Conservation (phyloP, 2,329 filamentous ascomycete species). For the Sclerotinia minor region DNA sequence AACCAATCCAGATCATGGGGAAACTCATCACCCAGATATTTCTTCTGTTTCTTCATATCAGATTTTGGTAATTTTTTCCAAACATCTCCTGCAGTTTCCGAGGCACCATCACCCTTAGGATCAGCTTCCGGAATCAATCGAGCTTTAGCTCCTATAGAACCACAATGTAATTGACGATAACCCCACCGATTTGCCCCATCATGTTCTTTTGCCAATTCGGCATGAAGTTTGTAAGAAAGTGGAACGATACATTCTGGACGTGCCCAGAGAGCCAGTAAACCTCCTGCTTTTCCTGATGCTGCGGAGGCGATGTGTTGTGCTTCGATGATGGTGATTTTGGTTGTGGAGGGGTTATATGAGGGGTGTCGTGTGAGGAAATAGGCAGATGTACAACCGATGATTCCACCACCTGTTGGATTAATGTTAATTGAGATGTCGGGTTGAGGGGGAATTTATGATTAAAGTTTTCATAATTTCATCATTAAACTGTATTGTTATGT, state of each 20-base stretch:
- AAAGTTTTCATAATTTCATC: too few species aligned
- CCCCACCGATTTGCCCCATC: conserved; percentile 79
- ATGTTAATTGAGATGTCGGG: too few species aligned
- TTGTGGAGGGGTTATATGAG: conserved; percentile 70
- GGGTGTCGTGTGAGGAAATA: conserved; percentile 90
- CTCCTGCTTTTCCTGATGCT: conserved; percentile 92
- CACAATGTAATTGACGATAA: conserved; percentile 77
- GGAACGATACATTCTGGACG: conserved; percentile 84
- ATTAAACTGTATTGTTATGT: too few species aligned
- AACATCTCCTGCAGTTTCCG: conserved; percentile 19
- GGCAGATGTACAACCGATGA: conserved; percentile 88
- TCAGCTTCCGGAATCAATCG: conserved; percentile 25
- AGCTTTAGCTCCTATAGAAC: conserved; percentile 44
- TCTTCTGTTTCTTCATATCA: conserved; percentile 47
- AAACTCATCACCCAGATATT: conserved; percentile 57
- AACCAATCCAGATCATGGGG: conserved; percentile 86
- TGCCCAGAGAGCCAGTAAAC: conserved; percentile 86
- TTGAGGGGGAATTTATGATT: too few species aligned
- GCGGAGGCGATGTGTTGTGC: conserved; percentile 83
- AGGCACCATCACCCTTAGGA: background rate
- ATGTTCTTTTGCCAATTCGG: conserved; percentile 81
- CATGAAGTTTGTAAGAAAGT: conserved; percentile 80
- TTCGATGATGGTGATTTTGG: conserved; percentile 84
- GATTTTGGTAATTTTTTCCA: conserved; percentile 66
- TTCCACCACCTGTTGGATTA: conserved; percentile 64